Evolutionary conservation across 495 filamentous ascomycete genomes (phyloP).

Genomic region (Ramalina peruviana): DNA sequence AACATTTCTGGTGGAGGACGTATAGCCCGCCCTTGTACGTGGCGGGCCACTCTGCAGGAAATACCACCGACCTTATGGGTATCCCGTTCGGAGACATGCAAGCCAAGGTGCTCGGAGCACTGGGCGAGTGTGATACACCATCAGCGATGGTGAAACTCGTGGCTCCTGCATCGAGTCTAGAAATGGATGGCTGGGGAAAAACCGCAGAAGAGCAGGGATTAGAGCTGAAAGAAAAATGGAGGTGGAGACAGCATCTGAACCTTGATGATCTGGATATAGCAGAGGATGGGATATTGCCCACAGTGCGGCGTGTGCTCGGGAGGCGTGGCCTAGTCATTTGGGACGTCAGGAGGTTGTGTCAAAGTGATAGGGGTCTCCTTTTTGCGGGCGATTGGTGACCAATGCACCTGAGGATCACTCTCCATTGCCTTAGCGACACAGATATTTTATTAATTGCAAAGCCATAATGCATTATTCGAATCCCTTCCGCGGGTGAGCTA

Average conservation of each 20-base stretch:
- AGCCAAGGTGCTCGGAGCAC: slow-evolving; percentile 33
- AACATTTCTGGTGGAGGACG: slow-evolving; percentile 87
- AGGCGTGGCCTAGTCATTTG: slow-evolving; percentile 69
- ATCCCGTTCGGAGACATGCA: slow-evolving; percentile 49
- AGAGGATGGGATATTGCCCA: slow-evolving; percentile 65
- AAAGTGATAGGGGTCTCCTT: background rate
- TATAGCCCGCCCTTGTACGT: slow-evolving; percentile 92
- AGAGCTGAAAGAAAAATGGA: slow-evolving; percentile 40
- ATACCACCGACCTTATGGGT: slow-evolving; percentile 76
- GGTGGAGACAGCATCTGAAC: slow-evolving; percentile 60
- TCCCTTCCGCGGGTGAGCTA: too few species aligned
- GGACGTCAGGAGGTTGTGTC: slow-evolving; percentile 38
- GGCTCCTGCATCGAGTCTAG: slow-evolving; percentile 13
- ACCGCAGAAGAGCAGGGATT: background rate
- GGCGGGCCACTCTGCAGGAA: slow-evolving; percentile 57
- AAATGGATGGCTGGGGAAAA: slow-evolving; percentile 9
- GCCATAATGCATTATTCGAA: too few species aligned
- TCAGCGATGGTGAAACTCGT: slow-evolving; percentile 8
- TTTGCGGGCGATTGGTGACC: background rate
- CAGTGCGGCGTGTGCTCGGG: slow-evolving; percentile 61
- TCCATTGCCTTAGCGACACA: too few species aligned
- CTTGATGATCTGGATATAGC: slow-evolving; percentile 87
- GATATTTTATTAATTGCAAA: too few species aligned
- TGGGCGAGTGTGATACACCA: slow-evolving; percentile 37
- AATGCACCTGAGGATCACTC: too few species aligned